Conservation (phyloP, 2,329 filamentous ascomycete genomes). For the Trichophyton simii region DNA sequence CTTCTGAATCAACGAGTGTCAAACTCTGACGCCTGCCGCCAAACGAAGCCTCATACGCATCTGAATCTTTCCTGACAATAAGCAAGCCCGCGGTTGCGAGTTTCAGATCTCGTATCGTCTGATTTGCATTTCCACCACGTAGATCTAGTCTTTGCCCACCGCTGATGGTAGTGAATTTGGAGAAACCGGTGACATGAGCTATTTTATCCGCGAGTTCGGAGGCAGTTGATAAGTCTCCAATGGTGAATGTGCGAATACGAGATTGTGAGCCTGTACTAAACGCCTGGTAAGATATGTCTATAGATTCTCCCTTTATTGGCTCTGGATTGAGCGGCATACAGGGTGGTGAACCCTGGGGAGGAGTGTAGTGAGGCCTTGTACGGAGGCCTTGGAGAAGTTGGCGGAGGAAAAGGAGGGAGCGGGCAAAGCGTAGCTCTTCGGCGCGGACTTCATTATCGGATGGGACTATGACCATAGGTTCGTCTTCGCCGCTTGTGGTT, state of each 20-base stretch:
- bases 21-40: slow-evolving; percentile 37
- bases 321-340: slow-evolving; percentile 43
- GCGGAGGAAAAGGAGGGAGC: slow-evolving; percentile 56
- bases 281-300: slow-evolving; percentile 61
- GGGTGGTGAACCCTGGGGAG: slow-evolving; percentile 47
- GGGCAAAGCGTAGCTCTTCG: slow-evolving; percentile 52
- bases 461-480: slow-evolving; percentile 42
- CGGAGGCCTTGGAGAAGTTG: slow-evolving; percentile 50
- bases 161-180: slow-evolving; percentile 61
- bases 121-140: slow-evolving; percentile 41
- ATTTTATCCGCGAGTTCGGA: slow-evolving; percentile 57
- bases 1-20: slow-evolving; percentile 58
- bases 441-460: slow-evolving; percentile 39
- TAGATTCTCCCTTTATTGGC: slow-evolving; percentile 48
- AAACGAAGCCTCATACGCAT: slow-evolving; percentile 27
- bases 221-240: slow-evolving; percentile 59
- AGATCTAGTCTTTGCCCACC: slow-evolving; percentile 54
- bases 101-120: slow-evolving; percentile 55
- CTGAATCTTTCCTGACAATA: slow-evolving; percentile 48
- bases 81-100: slow-evolving; percentile 50
- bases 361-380: slow-evolving; percentile 45
- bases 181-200: slow-evolving; percentile 58
- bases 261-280: slow-evolving; percentile 52
- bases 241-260: slow-evolving; percentile 48
- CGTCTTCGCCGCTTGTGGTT: slow-evolving; percentile 36